These are phyloP conservation scores for Mrakia gelida DNA, from an alignment of 768 basidiomycete genomes.

Conservation along the genomic window DNA sequence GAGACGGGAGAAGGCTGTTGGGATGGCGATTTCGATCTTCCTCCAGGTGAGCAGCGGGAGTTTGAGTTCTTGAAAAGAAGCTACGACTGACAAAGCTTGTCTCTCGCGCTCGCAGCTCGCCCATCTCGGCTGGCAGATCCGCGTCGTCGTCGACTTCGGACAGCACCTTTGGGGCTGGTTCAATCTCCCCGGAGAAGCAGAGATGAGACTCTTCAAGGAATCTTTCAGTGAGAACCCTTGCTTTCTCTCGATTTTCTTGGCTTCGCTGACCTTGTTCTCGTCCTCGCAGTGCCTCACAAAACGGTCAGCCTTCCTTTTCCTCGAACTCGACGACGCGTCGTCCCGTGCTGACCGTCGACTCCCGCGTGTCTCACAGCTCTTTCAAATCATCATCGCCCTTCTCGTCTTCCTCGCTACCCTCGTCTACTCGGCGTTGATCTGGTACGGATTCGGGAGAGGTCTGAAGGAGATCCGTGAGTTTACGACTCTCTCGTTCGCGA, in stretches of 20 bases:
- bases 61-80: neutral
- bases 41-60: neutral
- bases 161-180: neutral
- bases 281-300: neutral
- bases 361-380: neutral
- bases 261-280: too few species aligned
- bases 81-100: neutral
- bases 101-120: neutral
- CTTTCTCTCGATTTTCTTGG: too few species aligned
- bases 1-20: neutral
- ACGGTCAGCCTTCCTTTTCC: neutral
- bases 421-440: neutral
- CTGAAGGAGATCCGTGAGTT: neutral
- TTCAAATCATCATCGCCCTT: neutral
- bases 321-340: too few species aligned
- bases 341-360: too few species aligned
- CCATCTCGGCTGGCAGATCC: neutral
- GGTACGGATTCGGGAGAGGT: neutral
- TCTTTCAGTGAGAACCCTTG: neutral
- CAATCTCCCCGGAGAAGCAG: neutral
- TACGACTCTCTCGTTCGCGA: neutral
- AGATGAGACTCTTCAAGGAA: neutral
- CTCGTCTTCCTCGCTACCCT: constrained; percentile 2
- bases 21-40: neutral
- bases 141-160: neutral